Percentiles rank a stretch among this genome's conserved stretches.
phyloP scores from a whole-genome alignment of 1,139 yeast species.

The Magnusiomyces suaveolens region DNA sequence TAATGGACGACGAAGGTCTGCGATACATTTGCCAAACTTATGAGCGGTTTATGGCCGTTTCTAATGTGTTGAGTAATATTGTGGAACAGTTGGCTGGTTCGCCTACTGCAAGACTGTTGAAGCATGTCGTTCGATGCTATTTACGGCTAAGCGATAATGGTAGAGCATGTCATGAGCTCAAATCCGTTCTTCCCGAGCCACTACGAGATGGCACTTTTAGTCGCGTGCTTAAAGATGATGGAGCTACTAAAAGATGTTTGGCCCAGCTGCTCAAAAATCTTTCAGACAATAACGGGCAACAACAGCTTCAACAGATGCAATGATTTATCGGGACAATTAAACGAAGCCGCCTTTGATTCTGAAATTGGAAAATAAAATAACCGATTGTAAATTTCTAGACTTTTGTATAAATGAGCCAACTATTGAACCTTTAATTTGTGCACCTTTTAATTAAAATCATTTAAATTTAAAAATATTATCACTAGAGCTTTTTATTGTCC shows the following conservation, averaged over 20 bases:
- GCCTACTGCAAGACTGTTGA: constrained; percentile 71
- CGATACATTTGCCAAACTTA: constrained; percentile 89
- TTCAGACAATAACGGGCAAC: constrained; percentile 27
- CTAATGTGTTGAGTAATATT: constrained; percentile 80
- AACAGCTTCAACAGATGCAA: not conserved
- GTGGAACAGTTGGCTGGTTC: constrained; percentile 68
- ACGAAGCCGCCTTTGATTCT: no score
- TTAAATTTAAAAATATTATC: no score
- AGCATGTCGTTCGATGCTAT: constrained; percentile 92
- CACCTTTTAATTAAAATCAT: no score
- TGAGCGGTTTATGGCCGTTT: constrained; percentile 90
- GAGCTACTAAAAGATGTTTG: constrained; percentile 77
- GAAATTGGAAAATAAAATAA: not conserved
- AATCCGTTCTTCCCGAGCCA: constrained; percentile 76
- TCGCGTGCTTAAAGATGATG: constrained; percentile 70
- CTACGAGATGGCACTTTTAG: constrained; percentile 87
- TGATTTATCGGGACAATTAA: no score
- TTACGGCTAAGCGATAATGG: constrained; percentile 80
- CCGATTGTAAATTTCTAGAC: not conserved
- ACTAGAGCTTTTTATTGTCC: no score
- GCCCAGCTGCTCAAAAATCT: constrained; percentile 73
- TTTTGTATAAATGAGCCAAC: not conserved
- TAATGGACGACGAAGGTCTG: constrained; percentile 85
- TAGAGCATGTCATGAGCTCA: constrained; percentile 83
- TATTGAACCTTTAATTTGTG: no score